These are phyloP conservation scores for Aspergillus awamori DNA, from an alignment of 2,329 filamentous ascomycete genomes.

Conservation along the genomic window DNA sequence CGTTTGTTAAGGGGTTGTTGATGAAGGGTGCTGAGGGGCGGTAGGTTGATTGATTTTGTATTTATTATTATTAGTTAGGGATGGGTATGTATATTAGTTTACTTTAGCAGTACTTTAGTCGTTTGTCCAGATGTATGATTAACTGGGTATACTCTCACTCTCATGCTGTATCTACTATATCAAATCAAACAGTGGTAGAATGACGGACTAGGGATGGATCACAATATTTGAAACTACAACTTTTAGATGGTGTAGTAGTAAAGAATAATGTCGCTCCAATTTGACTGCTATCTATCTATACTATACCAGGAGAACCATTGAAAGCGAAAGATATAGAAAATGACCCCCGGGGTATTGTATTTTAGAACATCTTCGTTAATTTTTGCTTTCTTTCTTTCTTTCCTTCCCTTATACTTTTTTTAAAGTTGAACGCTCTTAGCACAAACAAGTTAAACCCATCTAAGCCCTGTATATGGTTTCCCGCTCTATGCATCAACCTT, in stretches of 20 bases:
- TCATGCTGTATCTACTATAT: too few relatives aligned
- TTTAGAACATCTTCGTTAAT: constrained; percentile 5
- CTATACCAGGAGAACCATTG: too few relatives aligned
- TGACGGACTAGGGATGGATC: too few relatives aligned
- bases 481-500: constrained; percentile 22
- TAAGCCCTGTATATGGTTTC: background rate
- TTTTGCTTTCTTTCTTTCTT: background rate
- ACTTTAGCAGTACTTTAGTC: too few relatives aligned
- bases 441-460: background rate
- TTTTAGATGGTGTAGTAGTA: too few relatives aligned
- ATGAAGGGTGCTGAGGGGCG: constrained; percentile 67
- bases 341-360: constrained; percentile 14
- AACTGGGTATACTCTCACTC: too few relatives aligned
- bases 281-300: constrained; percentile 16
- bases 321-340: background rate
- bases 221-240: too few relatives aligned
- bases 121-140: too few relatives aligned
- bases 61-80: too few relatives aligned
- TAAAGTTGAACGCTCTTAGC: too few relatives aligned
- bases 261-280: background rate
- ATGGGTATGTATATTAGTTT: too few relatives aligned
- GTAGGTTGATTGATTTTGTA: background rate
- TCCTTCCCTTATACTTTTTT: background rate
- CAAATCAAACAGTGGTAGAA: too few relatives aligned
- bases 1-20: constrained; percentile 77